Percentiles rank a stretch among this genome's conserved stretches.
These are phyloP conservation scores for Penicillium rolfsii DNA, from an alignment of 2,329 filamentous ascomycete genomes.

Conservation along the genomic window DNA sequence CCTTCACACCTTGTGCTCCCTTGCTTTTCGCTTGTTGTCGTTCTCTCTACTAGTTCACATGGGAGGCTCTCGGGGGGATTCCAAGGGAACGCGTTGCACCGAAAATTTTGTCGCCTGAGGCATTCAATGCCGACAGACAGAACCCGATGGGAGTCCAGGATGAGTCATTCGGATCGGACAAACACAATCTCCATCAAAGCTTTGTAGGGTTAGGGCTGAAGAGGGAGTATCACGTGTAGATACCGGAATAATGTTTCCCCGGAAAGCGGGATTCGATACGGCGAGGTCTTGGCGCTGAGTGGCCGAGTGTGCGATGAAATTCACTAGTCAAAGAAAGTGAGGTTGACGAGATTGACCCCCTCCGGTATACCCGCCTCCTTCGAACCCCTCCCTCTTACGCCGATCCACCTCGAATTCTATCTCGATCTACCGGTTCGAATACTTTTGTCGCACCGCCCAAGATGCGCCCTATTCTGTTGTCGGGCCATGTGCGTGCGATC, in stretches of 20 bases:
- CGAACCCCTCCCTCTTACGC: slow-evolving; percentile 28
- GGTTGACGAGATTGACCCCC: slow-evolving; percentile 38
- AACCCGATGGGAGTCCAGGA: background rate
- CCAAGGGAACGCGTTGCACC: background rate
- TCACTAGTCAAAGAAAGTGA: slow-evolving; percentile 39
- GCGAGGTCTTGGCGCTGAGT: slow-evolving; percentile 39
- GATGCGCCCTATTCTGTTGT: slow-evolving; percentile 96
- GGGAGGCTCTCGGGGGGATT: slow-evolving; percentile 5
- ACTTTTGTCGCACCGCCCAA: slow-evolving; percentile 48
- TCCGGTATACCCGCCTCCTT: slow-evolving; percentile 32
- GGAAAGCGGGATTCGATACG: slow-evolving; percentile 30
- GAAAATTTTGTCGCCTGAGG: slow-evolving; percentile 8
- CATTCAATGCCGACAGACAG: background rate
- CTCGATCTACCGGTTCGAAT: slow-evolving; percentile 25
- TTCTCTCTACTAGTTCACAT: background rate
- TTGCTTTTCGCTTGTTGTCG: background rate
- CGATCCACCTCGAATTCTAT: slow-evolving; percentile 23
- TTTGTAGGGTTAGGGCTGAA: slow-evolving; percentile 31
- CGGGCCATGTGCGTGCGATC: slow-evolving; percentile 72
- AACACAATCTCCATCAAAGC: background rate
- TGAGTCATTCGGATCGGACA: slow-evolving; percentile 9
- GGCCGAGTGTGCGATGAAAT: slow-evolving; percentile 48
- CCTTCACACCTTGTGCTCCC: slow-evolving; percentile 6
- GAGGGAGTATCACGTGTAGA: slow-evolving; percentile 31
- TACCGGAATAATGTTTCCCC: slow-evolving; percentile 34